These are phyloP conservation scores for Lachnellula willkommii DNA, from an alignment of 2,329 filamentous ascomycete species.

Conservation along the genomic window DNA sequence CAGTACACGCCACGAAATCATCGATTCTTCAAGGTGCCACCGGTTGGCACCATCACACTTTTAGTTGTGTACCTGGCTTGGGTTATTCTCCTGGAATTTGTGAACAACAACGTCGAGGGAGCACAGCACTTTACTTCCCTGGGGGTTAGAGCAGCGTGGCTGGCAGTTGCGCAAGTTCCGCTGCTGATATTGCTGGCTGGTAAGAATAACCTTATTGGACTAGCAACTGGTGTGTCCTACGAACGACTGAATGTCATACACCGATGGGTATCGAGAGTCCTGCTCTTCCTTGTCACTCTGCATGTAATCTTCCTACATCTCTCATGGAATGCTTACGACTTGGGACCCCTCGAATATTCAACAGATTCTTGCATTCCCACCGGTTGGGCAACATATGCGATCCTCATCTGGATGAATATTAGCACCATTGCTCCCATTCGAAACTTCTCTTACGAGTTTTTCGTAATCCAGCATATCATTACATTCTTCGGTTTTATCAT, in stretches of 20 bases:
- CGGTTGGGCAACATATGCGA: slow-evolving; percentile 60
- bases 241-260: slow-evolving; percentile 70
- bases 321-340: slow-evolving; percentile 23
- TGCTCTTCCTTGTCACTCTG: slow-evolving; percentile 56
- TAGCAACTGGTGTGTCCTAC: slow-evolving; percentile 57
- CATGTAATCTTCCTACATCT: slow-evolving; percentile 24
- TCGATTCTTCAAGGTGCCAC: slow-evolving; percentile 24
- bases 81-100: slow-evolving; percentile 35
- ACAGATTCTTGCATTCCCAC: slow-evolving; percentile 32
- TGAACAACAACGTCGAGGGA: slow-evolving; percentile 31
- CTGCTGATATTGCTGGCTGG: slow-evolving; percentile 57
- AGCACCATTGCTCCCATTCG: slow-evolving; percentile 60
- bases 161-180: slow-evolving; percentile 58
- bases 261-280: slow-evolving; percentile 63
- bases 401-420: slow-evolving; percentile 61
- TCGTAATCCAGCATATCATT: slow-evolving; percentile 62
- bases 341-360: slow-evolving; percentile 23
- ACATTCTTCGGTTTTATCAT: slow-evolving; percentile 39
- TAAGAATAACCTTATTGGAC: slow-evolving; percentile 55
- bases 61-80: slow-evolving; percentile 35
- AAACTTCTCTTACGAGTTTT: slow-evolving; percentile 62
- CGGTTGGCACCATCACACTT: slow-evolving; percentile 34
- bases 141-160: slow-evolving; percentile 64
- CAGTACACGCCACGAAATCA: slow-evolving; percentile 27
- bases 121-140: slow-evolving; percentile 23